Evolutionary conservation across 495 filamentous ascomycete genomes (phyloP), one percentile per base, ranked within the genome.

Genomic region (Penicillium fimorum): DNA sequence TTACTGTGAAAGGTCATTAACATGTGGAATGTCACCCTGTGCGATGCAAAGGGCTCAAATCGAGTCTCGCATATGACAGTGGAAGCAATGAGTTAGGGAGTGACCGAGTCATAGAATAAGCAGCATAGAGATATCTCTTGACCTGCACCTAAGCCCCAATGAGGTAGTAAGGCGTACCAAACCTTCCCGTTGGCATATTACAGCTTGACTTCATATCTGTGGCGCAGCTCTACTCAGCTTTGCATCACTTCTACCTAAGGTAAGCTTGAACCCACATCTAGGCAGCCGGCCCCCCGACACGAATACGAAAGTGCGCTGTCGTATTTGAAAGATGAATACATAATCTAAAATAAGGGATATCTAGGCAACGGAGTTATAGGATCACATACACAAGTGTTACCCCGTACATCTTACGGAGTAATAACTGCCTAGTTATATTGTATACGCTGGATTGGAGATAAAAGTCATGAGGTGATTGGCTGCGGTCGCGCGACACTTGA

Each of bases 151-250:
- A 33, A 45, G 45, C 25, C 18, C 42, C n/a, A 22, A 53, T 53
- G 9, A 38, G 30, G 43, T 38, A 44, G 38, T 5, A 32, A 24
- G 13, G 30, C 20, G 4, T 29, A 18, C 40, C 5, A 18, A 43
- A 38, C 20, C 27, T 30, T 32, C 4, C 13, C 10, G 27, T 48
- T 35, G 29, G 49, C 3, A 42, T 7, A 53, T 35, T 12, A 20
- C 20, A 47, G 5, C 13, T 30, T 54, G 43, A 54, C 42, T 30
- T 53, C 50, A 53, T 53, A 45, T 43, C 29, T 44, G 52, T 54
- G 52, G 52, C 52, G 52, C 52, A 54, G 52, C 29, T 22, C 18
- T 12, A 20, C 17, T 35, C 30, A 47, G 52, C 52, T 20, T 47
- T 37, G 22, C 52, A 46, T 46, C 52, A 54, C 15, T 27, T 35